A percentile compares a stretch with the other conserved stretches of the same genome.
phyloP scores from a whole-genome alignment of 108 stramenopile species.

The Ochromonas danica region DNA sequence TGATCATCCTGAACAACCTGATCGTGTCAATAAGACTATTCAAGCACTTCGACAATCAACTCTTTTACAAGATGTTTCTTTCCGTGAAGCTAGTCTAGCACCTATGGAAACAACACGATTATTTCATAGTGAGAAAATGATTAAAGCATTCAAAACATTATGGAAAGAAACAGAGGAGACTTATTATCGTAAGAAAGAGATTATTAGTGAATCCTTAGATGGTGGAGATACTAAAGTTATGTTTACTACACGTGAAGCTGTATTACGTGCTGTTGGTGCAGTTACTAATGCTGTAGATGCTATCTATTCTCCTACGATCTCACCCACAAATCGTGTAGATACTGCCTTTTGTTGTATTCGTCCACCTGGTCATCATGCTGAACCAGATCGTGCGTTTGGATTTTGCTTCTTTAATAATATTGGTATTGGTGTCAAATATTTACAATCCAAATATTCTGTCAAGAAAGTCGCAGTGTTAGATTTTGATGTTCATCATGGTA shows the following conservation, averaged over 20 bases:
- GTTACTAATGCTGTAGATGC: not conserved
- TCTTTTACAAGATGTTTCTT: not conserved
- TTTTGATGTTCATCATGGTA: slow-evolving; percentile 91
- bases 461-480: slow-evolving; percentile 82
- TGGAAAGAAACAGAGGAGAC: too few relatives aligned
- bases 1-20: not conserved
- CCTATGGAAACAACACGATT: too few relatives aligned
- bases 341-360: slow-evolving; percentile 18
- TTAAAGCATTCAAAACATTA: too few relatives aligned
- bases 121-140: too few relatives aligned
- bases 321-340: not conserved
- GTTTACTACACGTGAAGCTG: not conserved
- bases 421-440: not conserved
- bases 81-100: too few relatives aligned
- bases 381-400: slow-evolving; percentile 2
- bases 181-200: too few relatives aligned
- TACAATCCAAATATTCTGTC: slow-evolving; percentile 28
- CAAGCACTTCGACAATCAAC: not conserved
- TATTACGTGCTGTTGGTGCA: not conserved
- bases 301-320: not conserved
- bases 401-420: slow-evolving; percentile 5
- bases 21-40: not conserved
- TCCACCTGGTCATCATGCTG: slow-evolving; percentile 26
- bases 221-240: too few relatives aligned
- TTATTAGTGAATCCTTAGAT: too few relatives aligned